phyloP scores from a whole-genome alignment of 139 green algal genomes.

The Edaphochlamys debaryana region DNA sequence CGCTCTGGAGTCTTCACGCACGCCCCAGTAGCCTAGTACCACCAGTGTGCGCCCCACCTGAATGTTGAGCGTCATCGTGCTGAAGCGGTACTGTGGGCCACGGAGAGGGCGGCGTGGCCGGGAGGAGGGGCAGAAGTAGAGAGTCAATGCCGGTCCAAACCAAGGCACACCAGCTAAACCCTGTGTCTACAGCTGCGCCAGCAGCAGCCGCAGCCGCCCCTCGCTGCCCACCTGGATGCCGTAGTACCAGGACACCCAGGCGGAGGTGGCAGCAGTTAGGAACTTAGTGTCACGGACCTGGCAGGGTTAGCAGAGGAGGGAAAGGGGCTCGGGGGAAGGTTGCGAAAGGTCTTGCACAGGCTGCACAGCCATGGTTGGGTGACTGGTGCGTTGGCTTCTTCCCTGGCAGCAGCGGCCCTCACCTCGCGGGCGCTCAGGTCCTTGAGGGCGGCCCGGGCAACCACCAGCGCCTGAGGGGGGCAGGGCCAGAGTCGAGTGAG shows the following conservation, averaged over 20 bases:
- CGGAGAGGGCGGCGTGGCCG: too few species aligned
- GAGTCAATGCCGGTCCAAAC: too few species aligned
- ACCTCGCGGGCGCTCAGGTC: slow-evolving; percentile 18
- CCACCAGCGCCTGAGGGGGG: slow-evolving; percentile 1
- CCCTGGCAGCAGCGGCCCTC: too few species aligned
- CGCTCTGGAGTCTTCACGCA: too few species aligned
- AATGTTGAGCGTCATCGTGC: neutral
- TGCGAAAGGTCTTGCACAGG: neutral
- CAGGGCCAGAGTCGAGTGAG: neutral
- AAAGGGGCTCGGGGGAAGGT: neutral
- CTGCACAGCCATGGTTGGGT: neutral
- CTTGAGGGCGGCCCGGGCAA: slow-evolving; percentile 5
- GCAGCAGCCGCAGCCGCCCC: too few species aligned
- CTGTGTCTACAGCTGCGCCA: too few species aligned
- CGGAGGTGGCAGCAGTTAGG: neutral
- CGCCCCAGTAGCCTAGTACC: too few species aligned
- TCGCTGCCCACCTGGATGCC: slow-evolving; percentile 29
- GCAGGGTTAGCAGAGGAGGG: neutral
- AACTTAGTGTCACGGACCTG: slow-evolving; percentile 12
- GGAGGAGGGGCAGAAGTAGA: too few species aligned
- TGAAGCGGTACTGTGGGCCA: slow-evolving; percentile 7
- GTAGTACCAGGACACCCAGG: slow-evolving; percentile 21
- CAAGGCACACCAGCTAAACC: too few species aligned
- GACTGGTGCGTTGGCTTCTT: neutral
- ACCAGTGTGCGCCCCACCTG: too few species aligned